Evolutionary conservation across 2,329 filamentous ascomycete genomes (phyloP).

Genomic region (Sordariomycetes sp.): DNA sequence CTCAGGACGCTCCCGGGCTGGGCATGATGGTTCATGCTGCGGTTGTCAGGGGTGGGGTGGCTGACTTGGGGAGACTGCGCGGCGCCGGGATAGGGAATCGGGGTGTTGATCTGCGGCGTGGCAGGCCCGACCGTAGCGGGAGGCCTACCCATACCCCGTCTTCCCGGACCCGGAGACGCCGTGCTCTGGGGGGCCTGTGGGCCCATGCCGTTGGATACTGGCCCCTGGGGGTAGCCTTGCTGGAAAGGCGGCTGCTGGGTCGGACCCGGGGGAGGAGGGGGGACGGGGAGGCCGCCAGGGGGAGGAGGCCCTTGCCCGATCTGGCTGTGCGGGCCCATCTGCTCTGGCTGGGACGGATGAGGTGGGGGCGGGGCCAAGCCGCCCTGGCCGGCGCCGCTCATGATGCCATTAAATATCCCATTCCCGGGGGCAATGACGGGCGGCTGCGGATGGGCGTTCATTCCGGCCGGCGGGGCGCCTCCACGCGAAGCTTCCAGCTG

Average conservation of each 20-base stretch:
- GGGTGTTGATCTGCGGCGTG: conserved; percentile 84
- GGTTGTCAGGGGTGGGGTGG: conserved; percentile 66
- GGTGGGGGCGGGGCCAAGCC: conserved; percentile 68
- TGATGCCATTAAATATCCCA: conserved; percentile 90
- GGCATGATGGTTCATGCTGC: conserved; percentile 14
- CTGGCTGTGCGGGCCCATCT: conserved; percentile 31
- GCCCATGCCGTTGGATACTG: conserved; percentile 57
- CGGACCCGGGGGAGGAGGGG: conserved; percentile 44
- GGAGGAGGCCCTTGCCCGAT: conserved; percentile 63
- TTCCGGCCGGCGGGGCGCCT: conserved; percentile 39
- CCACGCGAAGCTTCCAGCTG: conserved; percentile 71
- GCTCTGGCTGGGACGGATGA: conserved; percentile 60
- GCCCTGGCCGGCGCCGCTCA: conserved; percentile 77
- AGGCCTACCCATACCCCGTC: conserved; percentile 56
- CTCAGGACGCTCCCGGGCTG: conserved; percentile 53
- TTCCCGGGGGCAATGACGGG: conserved; percentile 85
- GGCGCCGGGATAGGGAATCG: conserved; percentile 72
- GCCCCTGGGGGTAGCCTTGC: conserved; percentile 50
- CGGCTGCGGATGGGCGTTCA: conserved; percentile 59
- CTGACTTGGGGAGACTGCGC: conserved; percentile 76
- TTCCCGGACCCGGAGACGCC: conserved; percentile 73
- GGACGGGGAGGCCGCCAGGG: conserved; percentile 35
- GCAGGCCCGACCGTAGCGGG: conserved; percentile 46
- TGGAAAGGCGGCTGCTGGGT: conserved; percentile 61
- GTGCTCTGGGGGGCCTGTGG: conserved; percentile 74